Evolutionary conservation across 2,329 filamentous ascomycete genomes (phyloP).

Genomic region (Ceratocystis papillata): DNA sequence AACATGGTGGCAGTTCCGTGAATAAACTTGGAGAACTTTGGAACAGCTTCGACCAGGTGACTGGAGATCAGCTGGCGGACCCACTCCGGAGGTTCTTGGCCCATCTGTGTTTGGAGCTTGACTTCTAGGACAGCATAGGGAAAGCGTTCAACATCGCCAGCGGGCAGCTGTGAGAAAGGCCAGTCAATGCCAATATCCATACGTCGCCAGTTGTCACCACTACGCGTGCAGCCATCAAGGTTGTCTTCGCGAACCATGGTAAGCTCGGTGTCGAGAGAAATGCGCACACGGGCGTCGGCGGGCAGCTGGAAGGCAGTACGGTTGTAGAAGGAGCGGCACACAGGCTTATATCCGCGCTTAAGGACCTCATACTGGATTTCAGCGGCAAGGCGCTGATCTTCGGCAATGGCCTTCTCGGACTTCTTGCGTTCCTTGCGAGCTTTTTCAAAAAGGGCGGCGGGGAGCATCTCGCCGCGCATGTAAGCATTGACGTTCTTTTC

Average conservation of each 20-base stretch:
- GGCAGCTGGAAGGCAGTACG: conserved; percentile 95
- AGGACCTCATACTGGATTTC: conserved; percentile 92
- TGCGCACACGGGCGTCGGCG: conserved; percentile 88
- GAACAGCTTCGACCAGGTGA: conserved; percentile 94
- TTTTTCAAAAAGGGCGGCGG: conserved; percentile 88
- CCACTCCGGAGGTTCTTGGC: conserved; percentile 93
- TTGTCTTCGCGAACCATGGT: conserved; percentile 95
- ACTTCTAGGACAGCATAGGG: conserved; percentile 95
- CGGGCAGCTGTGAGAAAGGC: conserved; percentile 79
- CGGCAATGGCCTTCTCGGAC: conserved; percentile 76
- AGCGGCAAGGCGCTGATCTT: conserved; percentile 77
- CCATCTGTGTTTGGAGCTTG: conserved; percentile 91
- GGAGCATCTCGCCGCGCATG: conserved; percentile 71
- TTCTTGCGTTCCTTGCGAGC: conserved; percentile 93
- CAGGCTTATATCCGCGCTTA: conserved; percentile 74
- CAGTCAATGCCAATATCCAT: conserved; percentile 97
- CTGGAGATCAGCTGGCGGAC: conserved; percentile 85
- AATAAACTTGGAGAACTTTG: conserved; percentile 99
- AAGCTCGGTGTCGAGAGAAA: conserved; percentile 91
- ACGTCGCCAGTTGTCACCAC: conserved; percentile 85
- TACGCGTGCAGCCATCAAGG: conserved; percentile 62
- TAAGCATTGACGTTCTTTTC: conserved; percentile 97
- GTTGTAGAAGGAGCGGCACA: conserved; percentile 95
- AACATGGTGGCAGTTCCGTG: conserved; percentile 85
- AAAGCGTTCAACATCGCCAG: conserved; percentile 78